These are phyloP conservation scores for Melanogaster broomeanus DNA, from an alignment of 768 basidiomycete genomes.

Conservation along the genomic window DNA sequence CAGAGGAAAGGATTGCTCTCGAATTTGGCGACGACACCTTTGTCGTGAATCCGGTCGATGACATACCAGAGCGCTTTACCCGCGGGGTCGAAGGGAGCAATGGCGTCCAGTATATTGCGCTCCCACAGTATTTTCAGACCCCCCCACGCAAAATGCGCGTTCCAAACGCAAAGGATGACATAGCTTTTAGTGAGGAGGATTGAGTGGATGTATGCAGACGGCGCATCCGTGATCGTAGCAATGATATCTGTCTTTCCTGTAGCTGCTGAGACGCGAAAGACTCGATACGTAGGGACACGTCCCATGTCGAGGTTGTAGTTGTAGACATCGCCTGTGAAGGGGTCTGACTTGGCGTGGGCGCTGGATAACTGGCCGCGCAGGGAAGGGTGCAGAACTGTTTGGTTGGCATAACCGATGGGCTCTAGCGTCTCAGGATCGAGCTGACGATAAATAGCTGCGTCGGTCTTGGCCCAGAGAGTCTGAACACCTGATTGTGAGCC, in stretches of 20 bases:
- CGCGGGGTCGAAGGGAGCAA: constrained; percentile 16
- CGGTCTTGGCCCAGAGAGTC: constrained; percentile 25
- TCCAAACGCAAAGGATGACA: constrained; percentile 28
- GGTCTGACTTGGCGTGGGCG: constrained; percentile 28
- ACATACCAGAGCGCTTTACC: constrained; percentile 27
- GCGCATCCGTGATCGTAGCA: constrained; percentile 28
- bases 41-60: constrained; percentile 24
- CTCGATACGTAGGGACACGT: constrained; percentile 18
- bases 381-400: constrained; percentile 19
- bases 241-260: constrained; percentile 20
- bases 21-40: constrained; percentile 29
- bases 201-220: constrained; percentile 30
- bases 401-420: constrained; percentile 21
- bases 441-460: constrained; percentile 19
- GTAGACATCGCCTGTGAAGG: constrained; percentile 25
- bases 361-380: constrained; percentile 25
- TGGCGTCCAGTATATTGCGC: constrained; percentile 18
- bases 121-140: constrained; percentile 13
- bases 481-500: too few relatives aligned
- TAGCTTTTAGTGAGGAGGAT: constrained; percentile 31
- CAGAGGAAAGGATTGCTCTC: constrained; percentile 26
- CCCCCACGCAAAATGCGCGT: constrained; percentile 11
- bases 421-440: constrained; percentile 29
- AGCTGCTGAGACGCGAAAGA: constrained; percentile 22
- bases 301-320: constrained; percentile 27